Evolutionary conservation across 345 rosid species (phyloP).

Genomic region (Pseudoturritis turrita): DNA sequence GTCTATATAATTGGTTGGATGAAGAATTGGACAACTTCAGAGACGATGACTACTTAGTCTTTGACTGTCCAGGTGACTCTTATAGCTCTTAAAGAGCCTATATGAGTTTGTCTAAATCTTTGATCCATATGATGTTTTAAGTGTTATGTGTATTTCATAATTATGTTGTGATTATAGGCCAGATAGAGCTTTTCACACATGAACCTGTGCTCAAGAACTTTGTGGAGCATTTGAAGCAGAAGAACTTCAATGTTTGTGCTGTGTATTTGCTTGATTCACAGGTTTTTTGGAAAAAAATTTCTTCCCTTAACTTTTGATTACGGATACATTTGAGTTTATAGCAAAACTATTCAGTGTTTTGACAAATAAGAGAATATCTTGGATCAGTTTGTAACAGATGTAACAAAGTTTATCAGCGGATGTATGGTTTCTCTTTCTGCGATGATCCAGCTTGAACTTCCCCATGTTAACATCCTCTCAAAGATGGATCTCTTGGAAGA

Average conservation of each 20-base stretch:
- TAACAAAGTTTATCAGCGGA: slow-evolving; percentile 75
- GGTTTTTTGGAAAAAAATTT: no score
- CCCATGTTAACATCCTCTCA: slow-evolving; percentile 71
- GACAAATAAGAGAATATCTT: no score
- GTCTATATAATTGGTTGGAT: slow-evolving; percentile 64
- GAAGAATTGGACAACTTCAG: slow-evolving; percentile 70
- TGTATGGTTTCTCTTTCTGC: slow-evolving; percentile 87
- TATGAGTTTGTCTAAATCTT: background rate
- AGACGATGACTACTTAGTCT: slow-evolving; percentile 79
- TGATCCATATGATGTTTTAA: background rate
- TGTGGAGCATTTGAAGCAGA: slow-evolving; percentile 76
- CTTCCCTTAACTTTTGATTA: no score
- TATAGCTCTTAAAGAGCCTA: background rate
- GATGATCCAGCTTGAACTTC: slow-evolving; percentile 80
- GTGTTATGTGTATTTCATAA: background rate
- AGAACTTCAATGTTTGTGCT: no score
- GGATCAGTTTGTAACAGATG: slow-evolving; percentile 41
- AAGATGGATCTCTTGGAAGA: slow-evolving; percentile 78
- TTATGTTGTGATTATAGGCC: slow-evolving; percentile 35
- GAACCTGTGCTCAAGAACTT: slow-evolving; percentile 72
- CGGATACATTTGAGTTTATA: background rate
- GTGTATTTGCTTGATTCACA: no score
- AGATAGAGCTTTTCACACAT: slow-evolving; percentile 74
- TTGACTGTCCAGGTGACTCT: slow-evolving; percentile 76
- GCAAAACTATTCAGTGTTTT: background rate